Base-by-base conservation (phyloP, 495 filamentous ascomycete genomes). In the Talaromyces proteolyticus region DNA sequence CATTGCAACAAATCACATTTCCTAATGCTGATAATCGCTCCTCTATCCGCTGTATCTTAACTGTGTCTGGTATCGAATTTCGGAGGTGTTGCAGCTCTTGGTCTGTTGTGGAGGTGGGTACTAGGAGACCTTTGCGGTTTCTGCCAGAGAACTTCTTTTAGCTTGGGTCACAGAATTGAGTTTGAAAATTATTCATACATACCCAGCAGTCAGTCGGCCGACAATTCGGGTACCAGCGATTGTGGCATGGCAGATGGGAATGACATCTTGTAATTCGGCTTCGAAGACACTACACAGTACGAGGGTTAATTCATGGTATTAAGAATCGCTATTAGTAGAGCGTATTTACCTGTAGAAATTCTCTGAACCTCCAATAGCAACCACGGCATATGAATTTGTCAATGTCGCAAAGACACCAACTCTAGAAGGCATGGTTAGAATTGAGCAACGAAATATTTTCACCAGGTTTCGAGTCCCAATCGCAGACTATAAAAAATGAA, bases 331-430 rank as follows among this genome's bases (percentile, higher is more conserved):
- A n/a, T n/a, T n/a, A n/a, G n/a, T n/a, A n/a, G n/a, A n/a, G n/a
- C n/a, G n/a, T n/a, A n/a, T n/a, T n/a, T n/a, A 86, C 82, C 83
- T 85, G 80, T 97, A 98, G 70, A 98, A 98, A 76, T 96, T 97
- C 80, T 96, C 92, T 55, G 88, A 95, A 42, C 87, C 91, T 59
- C 93, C 94, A 48, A 95, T 79, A 46, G 93, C 92, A 54, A 96
- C 89, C 55, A 98, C 72, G 52, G 89, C 87, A 67, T 93, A 98
- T 45, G 90, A 90, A 68, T 98, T 98, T 55, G 93, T 98, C 59
- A 98, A 83, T 52, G 88, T 95, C 41, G 90, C 71, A 64, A 98
- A 98, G 56, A 97, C 94, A 67, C 93, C 93, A 62, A 98, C 90
- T 68, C 92, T 97, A 60, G 10, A 16, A 41, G 8, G 18, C 38